Conservation (phyloP, 2,329 filamentous ascomycete genomes). For the Rhinocladiella similis region DNA sequence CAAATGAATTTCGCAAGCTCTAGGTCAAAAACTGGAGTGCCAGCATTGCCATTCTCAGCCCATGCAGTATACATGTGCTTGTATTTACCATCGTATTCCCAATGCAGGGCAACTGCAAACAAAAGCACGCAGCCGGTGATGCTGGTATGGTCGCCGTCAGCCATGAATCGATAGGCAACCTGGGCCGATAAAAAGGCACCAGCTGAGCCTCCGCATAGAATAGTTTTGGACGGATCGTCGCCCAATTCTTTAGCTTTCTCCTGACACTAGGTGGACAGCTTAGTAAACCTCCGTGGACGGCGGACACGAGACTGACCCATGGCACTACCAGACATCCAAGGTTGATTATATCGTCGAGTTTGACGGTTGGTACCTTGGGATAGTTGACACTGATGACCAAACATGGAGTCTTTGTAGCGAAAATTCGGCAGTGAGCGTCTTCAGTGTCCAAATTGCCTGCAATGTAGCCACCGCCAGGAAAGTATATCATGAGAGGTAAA, state of each 20-base stretch:
- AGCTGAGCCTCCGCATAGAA: conserved; percentile 23
- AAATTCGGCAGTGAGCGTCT: conserved; percentile 36
- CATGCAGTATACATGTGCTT: conserved; percentile 21
- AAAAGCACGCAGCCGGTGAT: conserved; percentile 21
- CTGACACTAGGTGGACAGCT: conserved; percentile 12
- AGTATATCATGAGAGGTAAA: conserved; percentile 38
- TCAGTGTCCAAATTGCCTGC: conserved; percentile 38
- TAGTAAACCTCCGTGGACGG: not conserved
- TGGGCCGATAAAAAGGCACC: conserved; percentile 21
- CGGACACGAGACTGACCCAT: conserved; percentile 12
- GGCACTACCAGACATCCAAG: conserved; percentile 14
- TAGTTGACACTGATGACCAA: conserved; percentile 39
- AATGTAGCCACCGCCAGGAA: conserved; percentile 39
- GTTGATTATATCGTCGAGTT: conserved; percentile 24
- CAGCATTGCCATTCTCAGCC: conserved; percentile 22
- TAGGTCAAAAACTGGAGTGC: conserved; percentile 16
- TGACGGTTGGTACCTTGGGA: conserved; percentile 23
- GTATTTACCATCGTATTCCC: conserved; percentile 24
- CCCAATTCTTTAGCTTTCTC: conserved; percentile 15
- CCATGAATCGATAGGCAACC: conserved; percentile 22
- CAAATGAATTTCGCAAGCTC: conserved; percentile 25
- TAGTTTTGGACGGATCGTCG: conserved; percentile 21
- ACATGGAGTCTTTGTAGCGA: conserved; percentile 33
- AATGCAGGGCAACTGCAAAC: conserved; percentile 21
- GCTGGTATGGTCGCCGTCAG: conserved; percentile 17